Percentiles rank a stretch among this genome's conserved stretches.
These are phyloP conservation scores for Coemansia sp. DNA, from an alignment of 192 early-diverging fungal species.

Conservation along the genomic window DNA sequence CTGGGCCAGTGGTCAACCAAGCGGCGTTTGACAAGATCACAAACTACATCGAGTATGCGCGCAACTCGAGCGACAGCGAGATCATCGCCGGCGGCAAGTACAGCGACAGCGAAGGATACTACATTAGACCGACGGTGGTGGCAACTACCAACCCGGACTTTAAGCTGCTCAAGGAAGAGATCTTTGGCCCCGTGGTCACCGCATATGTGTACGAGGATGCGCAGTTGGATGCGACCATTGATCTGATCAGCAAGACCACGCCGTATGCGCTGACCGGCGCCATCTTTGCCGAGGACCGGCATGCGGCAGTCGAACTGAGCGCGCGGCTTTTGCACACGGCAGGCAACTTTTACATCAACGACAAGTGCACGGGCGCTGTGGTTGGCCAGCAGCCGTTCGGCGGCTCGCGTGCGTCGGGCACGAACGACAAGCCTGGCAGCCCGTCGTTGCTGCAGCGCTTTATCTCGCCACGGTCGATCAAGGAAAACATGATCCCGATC, in stretches of 20 bases:
- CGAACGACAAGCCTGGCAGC: slow-evolving; percentile 99
- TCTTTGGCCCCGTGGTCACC: slow-evolving; percentile 96
- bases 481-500: slow-evolving; percentile 90
- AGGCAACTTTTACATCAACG: slow-evolving; percentile 99
- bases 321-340: slow-evolving; percentile 82
- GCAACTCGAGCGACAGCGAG: slow-evolving; percentile 66
- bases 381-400: slow-evolving; percentile 99
- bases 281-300: slow-evolving; percentile 86
- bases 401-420: slow-evolving; percentile 88
- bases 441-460: slow-evolving; percentile 79
- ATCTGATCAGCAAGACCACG: slow-evolving; percentile 76
- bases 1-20: slow-evolving; percentile 90
- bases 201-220: slow-evolving; percentile 85
- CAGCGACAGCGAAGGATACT: slow-evolving; percentile 86
- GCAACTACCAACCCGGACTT: slow-evolving; percentile 78
- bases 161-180: slow-evolving; percentile 90
- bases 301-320: slow-evolving; percentile 69
- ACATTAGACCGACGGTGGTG: slow-evolving; percentile 87
- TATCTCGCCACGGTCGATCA: slow-evolving; percentile 90
- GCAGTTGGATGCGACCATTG: slow-evolving; percentile 72
- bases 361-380: slow-evolving; percentile 97
- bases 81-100: slow-evolving; percentile 91
- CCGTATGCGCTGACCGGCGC: slow-evolving; percentile 88
- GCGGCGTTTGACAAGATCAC: slow-evolving; percentile 92
- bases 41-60: slow-evolving; percentile 81